Base-by-base conservation (phyloP, 73 alveolate genomes). In the Uronychia binucleata region DNA sequence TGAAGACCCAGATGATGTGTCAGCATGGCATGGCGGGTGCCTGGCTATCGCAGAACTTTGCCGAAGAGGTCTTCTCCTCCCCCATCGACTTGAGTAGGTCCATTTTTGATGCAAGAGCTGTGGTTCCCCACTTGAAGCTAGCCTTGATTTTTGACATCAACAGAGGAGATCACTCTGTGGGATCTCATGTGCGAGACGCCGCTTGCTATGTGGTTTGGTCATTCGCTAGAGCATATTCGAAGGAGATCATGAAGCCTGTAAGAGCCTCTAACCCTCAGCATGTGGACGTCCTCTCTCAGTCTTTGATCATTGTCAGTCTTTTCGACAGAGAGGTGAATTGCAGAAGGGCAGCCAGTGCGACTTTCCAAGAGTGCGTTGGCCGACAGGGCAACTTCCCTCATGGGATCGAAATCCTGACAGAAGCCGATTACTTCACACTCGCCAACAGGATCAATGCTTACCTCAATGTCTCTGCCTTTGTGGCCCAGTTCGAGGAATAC, bases 161-260 rank as follows among this genome's bases (percentile, higher is more conserved):
- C 78, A 86, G 90, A 85, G 97, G 97, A 19, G 93, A 92, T 75
- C 97, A 95, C 81, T 89, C 97, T 46, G 93, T 97, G 25, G 99
- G 99, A 30, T 97, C 99, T 25, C 94, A 97, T 91, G 99, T 98
- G 0, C 94, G 99, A 90, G 99, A 98, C 91, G 96, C 99, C 31
- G 99, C 99, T 46, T 98, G 99, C 92, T 97, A 95, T 89, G 96
- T 98, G 19, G 99, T 98, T 57, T 96, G 99, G 99, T 92, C 98
- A 13, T 93, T 97, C 75, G 99, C 99, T 0, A 91, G 99, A 80
- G 98, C 99, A 0, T 97, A 96, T 79, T 89, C 96, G 30, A 96
- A 98, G 26, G 98, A 95, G 58, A 97, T 96, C 34, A 94, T 98
- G 98, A 88, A 92, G 85, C 94, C 95, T 46, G 67, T 46, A 46